Percentiles rank a stretch among this genome's conserved stretches.
These are phyloP conservation scores for Asterochloris sp. DNA, from an alignment of 139 green algal genomes.

Conservation along the genomic window DNA sequence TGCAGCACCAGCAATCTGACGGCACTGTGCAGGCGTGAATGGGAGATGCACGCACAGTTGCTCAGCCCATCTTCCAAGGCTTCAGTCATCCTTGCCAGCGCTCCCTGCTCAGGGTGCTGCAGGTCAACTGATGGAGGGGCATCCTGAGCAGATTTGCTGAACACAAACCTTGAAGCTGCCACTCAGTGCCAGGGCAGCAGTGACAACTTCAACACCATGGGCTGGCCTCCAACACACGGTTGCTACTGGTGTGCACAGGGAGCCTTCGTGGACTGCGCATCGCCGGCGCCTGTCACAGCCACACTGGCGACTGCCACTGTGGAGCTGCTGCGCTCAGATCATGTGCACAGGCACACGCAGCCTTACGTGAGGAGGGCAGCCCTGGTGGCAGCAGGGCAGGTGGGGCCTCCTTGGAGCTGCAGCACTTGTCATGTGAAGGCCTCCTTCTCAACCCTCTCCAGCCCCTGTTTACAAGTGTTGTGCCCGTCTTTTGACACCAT, in stretches of 20 bases:
- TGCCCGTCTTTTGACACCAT: neutral
- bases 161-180: too few relatives aligned
- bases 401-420: constrained; percentile 3
- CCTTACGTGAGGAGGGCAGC: constrained; percentile 62
- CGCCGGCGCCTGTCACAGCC: constrained; percentile 22
- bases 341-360: constrained; percentile 59
- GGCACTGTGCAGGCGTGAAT: neutral
- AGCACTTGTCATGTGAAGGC: neutral
- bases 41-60: neutral
- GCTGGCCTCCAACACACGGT: neutral
- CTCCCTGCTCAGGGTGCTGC: too few relatives aligned
- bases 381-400: constrained; percentile 55
- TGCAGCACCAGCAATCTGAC: neutral
- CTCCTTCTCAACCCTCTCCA: neutral
- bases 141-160: neutral
- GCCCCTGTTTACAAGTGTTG: too few relatives aligned
- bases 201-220: neutral
- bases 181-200: neutral
- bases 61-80: too few relatives aligned
- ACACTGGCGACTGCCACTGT: constrained; percentile 56
- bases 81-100: too few relatives aligned
- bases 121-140: too few relatives aligned
- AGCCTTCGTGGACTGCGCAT: constrained; percentile 42
- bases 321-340: constrained; percentile 55
- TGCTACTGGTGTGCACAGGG: constrained; percentile 17